Conservation (phyloP, 306 rosid genomes). For the Pueraria montana region DNA sequence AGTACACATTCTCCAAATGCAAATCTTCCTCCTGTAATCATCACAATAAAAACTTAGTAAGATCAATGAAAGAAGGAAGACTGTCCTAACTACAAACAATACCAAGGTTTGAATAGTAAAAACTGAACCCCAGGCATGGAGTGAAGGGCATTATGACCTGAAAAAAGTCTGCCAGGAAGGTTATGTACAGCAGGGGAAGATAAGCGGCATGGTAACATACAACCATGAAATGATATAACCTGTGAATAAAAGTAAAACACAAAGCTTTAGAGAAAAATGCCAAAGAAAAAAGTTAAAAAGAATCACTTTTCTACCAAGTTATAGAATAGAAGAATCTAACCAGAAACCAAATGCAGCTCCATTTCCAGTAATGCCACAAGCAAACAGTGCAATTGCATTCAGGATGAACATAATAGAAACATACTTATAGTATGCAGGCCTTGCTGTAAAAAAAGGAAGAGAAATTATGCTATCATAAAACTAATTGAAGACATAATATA, state of each 20-base stretch:
- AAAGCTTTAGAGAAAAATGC: slow-evolving; percentile 37
- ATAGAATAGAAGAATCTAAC: slow-evolving; percentile 52
- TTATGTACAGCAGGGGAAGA: slow-evolving; percentile 86
- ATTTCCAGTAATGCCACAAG: slow-evolving; percentile 77
- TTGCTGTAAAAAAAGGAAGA: slow-evolving; percentile 65
- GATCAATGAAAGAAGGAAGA: neutral
- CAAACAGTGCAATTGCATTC: slow-evolving; percentile 70
- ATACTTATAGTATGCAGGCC: slow-evolving; percentile 94
- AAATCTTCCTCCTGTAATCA: slow-evolving; percentile 79
- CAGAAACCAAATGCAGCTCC: slow-evolving; percentile 90
- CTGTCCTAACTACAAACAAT: slow-evolving; percentile 6
- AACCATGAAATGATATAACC: slow-evolving; percentile 76
- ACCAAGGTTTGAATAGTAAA: slow-evolving; percentile 19
- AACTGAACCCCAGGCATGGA: neutral
- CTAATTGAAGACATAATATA: slow-evolving; percentile 21
- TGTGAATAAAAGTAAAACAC: slow-evolving; percentile 51
- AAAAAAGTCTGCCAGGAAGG: slow-evolving; percentile 93
- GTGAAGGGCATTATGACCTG: slow-evolving; percentile 57
- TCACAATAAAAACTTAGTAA: slow-evolving; percentile 18
- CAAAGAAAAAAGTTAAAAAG: slow-evolving; percentile 35
- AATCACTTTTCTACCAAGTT: slow-evolving; percentile 2
- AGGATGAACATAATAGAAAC: slow-evolving; percentile 74
- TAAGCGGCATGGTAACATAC: slow-evolving; percentile 86
- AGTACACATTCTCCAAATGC: slow-evolving; percentile 86
- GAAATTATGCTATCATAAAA: slow-evolving; percentile 39